These are phyloP conservation scores for Carex littledalei DNA, from an alignment of 176 grass and related monocot genomes.

Conservation along the genomic window DNA sequence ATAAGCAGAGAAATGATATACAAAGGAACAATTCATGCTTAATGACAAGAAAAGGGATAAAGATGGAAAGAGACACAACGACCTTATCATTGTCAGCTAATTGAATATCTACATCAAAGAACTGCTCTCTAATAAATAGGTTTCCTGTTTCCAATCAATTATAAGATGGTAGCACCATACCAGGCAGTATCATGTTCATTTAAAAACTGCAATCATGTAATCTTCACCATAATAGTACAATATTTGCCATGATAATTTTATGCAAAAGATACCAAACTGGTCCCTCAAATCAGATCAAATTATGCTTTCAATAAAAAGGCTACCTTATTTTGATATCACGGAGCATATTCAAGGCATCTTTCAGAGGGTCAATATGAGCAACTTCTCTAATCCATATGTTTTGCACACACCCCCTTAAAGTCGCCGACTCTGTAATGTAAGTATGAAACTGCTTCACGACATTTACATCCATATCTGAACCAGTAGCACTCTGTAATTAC, in stretches of 20 bases:
- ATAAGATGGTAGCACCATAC: conserved; percentile 8
- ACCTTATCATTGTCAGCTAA: background rate
- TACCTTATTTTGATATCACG: conserved; percentile 33
- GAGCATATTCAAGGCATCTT: conserved; percentile 55
- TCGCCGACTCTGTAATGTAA: conserved; percentile 29
- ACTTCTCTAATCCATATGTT: conserved; percentile 67
- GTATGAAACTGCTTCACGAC: conserved; percentile 21
- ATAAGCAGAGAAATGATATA: background rate
- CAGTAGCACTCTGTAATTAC: conserved; percentile 53
- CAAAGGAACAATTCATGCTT: background rate
- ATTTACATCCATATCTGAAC: conserved; percentile 33
- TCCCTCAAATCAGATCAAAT: background rate
- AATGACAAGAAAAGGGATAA: background rate
- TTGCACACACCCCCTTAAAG: conserved; percentile 26
- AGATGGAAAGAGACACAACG: background rate
- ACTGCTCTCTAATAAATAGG: background rate
- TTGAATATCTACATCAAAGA: background rate
- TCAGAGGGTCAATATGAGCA: conserved; percentile 49
- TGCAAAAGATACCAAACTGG: background rate
- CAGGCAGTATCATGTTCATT: conserved; percentile 7
- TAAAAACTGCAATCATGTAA: background rate
- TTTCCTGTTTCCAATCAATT: conserved; percentile 20
- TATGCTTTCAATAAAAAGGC: background rate
- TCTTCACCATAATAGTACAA: conserved; percentile 3
- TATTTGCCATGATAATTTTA: conserved; percentile 1